These are phyloP conservation scores for Cutaneotrichosporon mucoides DNA, from an alignment of 1,284 basidiomycete species.

Conservation along the genomic window DNA sequence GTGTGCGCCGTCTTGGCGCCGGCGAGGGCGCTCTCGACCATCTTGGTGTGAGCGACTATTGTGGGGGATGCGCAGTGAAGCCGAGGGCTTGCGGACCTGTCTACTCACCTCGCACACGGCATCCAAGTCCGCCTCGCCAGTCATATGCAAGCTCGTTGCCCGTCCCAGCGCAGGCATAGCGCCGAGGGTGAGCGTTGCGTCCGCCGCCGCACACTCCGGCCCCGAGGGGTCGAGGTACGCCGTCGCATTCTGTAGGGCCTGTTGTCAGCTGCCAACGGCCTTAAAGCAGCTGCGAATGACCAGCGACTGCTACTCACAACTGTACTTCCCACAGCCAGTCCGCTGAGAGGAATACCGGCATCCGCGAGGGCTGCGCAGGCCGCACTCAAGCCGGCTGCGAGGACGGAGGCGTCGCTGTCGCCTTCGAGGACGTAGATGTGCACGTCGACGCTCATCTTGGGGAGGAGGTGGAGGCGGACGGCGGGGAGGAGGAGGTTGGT, in stretches of 20 bases:
- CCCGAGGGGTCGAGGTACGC: constrained; percentile 72
- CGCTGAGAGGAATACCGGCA: constrained; percentile 45
- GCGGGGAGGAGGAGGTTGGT: constrained; percentile 82
- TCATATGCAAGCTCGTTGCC: constrained; percentile 75
- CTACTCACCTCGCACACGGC: constrained; percentile 5
- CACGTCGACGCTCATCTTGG: constrained; percentile 90
- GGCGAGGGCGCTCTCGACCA: constrained; percentile 31
- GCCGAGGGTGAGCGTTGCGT: constrained; percentile 65
- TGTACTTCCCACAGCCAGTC: constrained; percentile 41
- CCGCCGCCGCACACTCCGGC: constrained; percentile 52
- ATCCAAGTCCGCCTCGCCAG: constrained; percentile 54
- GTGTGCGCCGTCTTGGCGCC: constrained; percentile 32
- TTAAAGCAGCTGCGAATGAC: too few species aligned
- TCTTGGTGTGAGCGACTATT: constrained; percentile 20
- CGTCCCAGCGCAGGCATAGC: constrained; percentile 87
- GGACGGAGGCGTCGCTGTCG: constrained; percentile 76
- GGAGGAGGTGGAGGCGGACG: constrained; percentile 80
- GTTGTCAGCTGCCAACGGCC: constrained; percentile 1
- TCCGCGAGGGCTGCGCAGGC: constrained; percentile 74
- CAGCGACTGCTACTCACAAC: constrained; percentile 13
- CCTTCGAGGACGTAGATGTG: constrained; percentile 87
- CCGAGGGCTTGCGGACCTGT: not conserved
- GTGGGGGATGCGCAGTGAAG: too few species aligned
- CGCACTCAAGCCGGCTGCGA: constrained; percentile 78
- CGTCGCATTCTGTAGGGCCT: constrained; percentile 49